Percentiles rank a stretch among this genome's conserved stretches.
Conservation (phyloP, 2,329 filamentous ascomycete species). For the Helotiales sp. region DNA sequence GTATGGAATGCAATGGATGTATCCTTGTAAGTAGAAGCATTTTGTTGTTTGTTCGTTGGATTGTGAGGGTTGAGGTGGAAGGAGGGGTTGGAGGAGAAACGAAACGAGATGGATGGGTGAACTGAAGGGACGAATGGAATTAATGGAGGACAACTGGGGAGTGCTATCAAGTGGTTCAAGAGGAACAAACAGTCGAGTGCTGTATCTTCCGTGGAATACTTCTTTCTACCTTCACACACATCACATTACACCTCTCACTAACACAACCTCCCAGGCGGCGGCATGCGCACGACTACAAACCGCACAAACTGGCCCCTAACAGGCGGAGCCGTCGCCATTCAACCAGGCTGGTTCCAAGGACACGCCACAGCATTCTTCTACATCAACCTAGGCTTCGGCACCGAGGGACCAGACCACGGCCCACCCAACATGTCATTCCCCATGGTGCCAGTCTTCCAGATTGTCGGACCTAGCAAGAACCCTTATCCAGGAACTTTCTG, state of each 20-base stretch:
- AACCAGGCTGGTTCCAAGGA: slow-evolving; percentile 95
- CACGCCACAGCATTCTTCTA: slow-evolving; percentile 84
- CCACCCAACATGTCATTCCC: slow-evolving; percentile 86
- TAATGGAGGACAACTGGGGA: neutral
- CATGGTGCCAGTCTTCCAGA: slow-evolving; percentile 81
- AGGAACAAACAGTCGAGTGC: slow-evolving; percentile 5
- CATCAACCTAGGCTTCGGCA: slow-evolving; percentile 88
- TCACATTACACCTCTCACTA: neutral
- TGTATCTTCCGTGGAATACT: neutral
- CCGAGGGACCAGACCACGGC: slow-evolving; percentile 62
- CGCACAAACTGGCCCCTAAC: slow-evolving; percentile 89
- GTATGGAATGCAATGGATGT: slow-evolving; percentile 47
- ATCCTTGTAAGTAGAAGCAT: slow-evolving; percentile 44
- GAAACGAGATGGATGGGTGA: neutral
- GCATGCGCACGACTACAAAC: slow-evolving; percentile 76
- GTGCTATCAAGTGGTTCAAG: neutral
- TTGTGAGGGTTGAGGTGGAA: neutral
- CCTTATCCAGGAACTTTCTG: slow-evolving; percentile 91
- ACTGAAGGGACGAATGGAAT: neutral
- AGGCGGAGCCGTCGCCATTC: slow-evolving; percentile 86
- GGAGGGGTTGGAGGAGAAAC: neutral
- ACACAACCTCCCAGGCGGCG: slow-evolving; percentile 68
- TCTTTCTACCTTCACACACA: neutral
- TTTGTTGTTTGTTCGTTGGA: slow-evolving; percentile 1
- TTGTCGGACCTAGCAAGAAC: slow-evolving; percentile 79